Conservation (phyloP, 129 eudicot species). For the Arctium lappa region DNA sequence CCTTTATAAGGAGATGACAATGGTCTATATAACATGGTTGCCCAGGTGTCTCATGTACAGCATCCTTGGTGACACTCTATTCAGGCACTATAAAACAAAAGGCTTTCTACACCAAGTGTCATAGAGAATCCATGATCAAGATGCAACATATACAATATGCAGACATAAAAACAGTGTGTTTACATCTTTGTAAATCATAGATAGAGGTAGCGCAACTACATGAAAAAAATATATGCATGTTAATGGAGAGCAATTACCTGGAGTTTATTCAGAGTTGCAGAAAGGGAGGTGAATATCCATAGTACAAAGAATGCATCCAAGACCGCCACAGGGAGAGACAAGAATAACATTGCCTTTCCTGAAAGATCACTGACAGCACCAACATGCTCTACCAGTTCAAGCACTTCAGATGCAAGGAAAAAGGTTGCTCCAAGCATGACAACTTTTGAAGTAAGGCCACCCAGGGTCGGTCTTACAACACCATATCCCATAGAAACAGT, state of each 20-base stretch:
- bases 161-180: not conserved
- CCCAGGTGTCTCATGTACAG: not conserved
- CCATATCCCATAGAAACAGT: constrained; percentile 98
- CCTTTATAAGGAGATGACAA: not conserved
- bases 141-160: not conserved
- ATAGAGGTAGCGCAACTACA: not conserved
- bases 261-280: constrained; percentile 85
- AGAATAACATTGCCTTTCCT: constrained; percentile 90
- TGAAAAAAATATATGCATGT: not conserved
- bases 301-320: constrained; percentile 98
- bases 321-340: constrained; percentile 93
- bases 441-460: constrained; percentile 95
- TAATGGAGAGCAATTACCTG: constrained; percentile 55
- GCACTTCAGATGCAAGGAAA: constrained; percentile 93
- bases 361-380: constrained; percentile 96
- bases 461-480: constrained; percentile 97
- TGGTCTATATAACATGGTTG: not conserved
- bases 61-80: not conserved
- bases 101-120: not conserved
- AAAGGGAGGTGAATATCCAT: constrained; percentile 94
- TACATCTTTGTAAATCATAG: not conserved
- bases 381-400: constrained; percentile 93
- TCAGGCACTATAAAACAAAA: not conserved
- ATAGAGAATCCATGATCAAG: constrained; percentile 7
- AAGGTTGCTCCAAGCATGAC: constrained; percentile 87